Evolutionary conservation across 305 asterid species (phyloP).

Genomic region (Fraxinus angustifolia): DNA sequence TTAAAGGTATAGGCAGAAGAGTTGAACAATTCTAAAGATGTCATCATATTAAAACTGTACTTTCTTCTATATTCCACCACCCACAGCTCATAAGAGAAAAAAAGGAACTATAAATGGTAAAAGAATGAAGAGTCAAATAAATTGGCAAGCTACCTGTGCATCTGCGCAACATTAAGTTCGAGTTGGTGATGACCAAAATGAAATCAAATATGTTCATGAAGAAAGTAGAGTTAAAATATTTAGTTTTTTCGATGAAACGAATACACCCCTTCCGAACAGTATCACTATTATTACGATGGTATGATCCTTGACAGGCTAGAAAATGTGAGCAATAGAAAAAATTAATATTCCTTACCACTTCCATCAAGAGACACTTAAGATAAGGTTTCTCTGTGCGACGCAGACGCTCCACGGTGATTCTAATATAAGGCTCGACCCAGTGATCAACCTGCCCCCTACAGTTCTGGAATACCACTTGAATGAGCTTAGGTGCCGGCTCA

Average conservation of each 20-base stretch:
- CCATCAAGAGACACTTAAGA: slow-evolving; percentile 77
- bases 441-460: slow-evolving; percentile 97
- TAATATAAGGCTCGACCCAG: slow-evolving; percentile 92
- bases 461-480: slow-evolving; percentile 84
- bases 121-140: neutral
- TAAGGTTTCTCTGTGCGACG: slow-evolving; percentile 67
- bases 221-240: neutral
- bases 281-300: neutral
- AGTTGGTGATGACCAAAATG: slow-evolving; percentile 1
- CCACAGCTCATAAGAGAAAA: neutral
- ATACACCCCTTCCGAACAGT: neutral
- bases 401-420: slow-evolving; percentile 78
- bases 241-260: neutral
- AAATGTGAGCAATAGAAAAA: neutral
- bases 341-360: slow-evolving; percentile 65
- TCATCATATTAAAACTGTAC: neutral
- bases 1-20: neutral
- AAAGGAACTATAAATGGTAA: neutral
- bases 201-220: neutral
- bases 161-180: neutral
- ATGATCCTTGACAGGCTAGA: neutral
- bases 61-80: neutral
- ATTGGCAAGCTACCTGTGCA: neutral
- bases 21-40: neutral
- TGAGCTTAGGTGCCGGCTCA: slow-evolving; percentile 96